These are phyloP conservation scores for Acanthamoeba sp. DNA, from an alignment of 208 protist species.

Conservation along the genomic window DNA sequence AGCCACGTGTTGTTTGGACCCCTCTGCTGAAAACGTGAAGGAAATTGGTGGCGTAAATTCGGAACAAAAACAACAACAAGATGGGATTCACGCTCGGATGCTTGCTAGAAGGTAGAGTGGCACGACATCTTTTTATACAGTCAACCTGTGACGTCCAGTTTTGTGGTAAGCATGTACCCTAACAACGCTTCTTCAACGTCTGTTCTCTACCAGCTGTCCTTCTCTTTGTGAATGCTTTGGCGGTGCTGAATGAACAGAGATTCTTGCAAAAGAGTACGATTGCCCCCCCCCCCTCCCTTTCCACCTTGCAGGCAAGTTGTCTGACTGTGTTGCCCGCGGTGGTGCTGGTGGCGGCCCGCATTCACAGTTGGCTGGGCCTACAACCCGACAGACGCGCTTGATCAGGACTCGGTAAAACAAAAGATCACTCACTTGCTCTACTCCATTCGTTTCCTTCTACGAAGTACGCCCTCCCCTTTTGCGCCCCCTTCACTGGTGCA, in stretches of 20 bases:
- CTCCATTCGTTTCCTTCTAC: conserved; percentile 52
- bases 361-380: conserved; percentile 58
- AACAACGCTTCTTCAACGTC: not conserved
- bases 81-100: conserved; percentile 45
- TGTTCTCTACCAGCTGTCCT: not conserved
- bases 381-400: not conserved
- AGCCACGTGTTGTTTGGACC: not conserved
- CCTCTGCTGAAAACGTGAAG: no score
- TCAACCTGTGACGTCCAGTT: no score
- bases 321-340: no score
- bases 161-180: no score
- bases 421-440: conserved; percentile 52
- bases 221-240: conserved; percentile 63
- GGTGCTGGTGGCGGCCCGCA: no score
- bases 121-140: not conserved
- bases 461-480: conserved; percentile 22
- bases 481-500: no score
- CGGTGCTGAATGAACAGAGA: conserved; percentile 44
- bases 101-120: not conserved
- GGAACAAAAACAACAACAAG: no score
- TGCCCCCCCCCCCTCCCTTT: not conserved
- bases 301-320: no score
- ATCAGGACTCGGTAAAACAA: conserved; percentile 47
- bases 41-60: no score
- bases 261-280: conserved; percentile 5